phyloP scores from a whole-genome alignment of 83 land plant genomes.

The Picea mariana region DNA sequence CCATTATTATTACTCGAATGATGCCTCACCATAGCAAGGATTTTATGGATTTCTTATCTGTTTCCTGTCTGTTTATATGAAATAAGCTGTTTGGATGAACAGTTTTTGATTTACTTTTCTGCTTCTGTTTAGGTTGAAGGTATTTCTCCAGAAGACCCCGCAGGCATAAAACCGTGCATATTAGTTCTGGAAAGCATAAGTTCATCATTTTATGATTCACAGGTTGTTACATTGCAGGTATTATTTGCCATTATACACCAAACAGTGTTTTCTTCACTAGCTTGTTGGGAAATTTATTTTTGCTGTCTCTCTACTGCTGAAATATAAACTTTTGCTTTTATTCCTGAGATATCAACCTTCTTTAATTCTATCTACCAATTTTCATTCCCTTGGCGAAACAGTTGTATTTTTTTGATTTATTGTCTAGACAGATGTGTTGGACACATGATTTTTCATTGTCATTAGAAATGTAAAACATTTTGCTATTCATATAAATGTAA shows the following conservation, averaged over 20 bases:
- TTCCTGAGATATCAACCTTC: not conserved
- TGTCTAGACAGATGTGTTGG: too few relatives aligned
- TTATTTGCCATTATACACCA: not conserved
- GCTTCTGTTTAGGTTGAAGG: conserved; percentile 32
- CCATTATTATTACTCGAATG: not conserved
- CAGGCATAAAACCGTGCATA: conserved; percentile 38
- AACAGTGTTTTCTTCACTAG: not conserved
- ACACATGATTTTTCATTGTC: too few relatives aligned
- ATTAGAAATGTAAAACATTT: too few relatives aligned
- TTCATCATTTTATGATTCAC: conserved; percentile 23
- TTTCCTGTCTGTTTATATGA: not conserved
- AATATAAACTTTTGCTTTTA: not conserved
- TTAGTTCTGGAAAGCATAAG: conserved; percentile 37
- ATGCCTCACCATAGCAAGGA: not conserved
- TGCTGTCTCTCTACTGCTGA: not conserved
- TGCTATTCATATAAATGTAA: too few relatives aligned
- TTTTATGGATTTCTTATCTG: not conserved
- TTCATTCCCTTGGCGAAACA: too few relatives aligned
- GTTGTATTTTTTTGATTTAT: too few relatives aligned
- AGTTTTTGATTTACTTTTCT: conserved; percentile 3
- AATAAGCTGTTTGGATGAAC: not conserved
- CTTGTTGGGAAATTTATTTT: not conserved
- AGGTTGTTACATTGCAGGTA: conserved; percentile 49
- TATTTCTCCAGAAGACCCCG: conserved; percentile 33
- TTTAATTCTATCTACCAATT: not conserved